These are phyloP conservation scores for Lentinula aciculospora DNA, from an alignment of 768 basidiomycete genomes.

Conservation along the genomic window DNA sequence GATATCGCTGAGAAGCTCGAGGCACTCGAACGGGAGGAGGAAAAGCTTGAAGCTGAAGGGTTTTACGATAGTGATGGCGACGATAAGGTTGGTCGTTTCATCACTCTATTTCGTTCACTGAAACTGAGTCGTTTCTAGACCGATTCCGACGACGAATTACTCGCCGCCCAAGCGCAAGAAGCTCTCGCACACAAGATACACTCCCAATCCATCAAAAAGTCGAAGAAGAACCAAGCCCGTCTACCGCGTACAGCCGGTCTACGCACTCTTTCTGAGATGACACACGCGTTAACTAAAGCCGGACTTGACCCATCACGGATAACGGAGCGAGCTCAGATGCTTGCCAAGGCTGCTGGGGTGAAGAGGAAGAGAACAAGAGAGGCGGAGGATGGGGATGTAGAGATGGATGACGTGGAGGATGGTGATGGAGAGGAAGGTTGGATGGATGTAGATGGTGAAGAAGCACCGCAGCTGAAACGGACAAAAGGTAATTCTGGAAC, in stretches of 20 bases:
- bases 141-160: constrained; percentile 74
- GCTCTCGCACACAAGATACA: constrained; percentile 62
- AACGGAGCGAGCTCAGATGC: constrained; percentile 78
- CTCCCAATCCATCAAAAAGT: constrained; percentile 78
- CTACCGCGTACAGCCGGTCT: constrained; percentile 72
- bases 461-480: constrained; percentile 49
- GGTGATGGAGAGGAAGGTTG: constrained; percentile 36
- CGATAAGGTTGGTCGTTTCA: constrained; percentile 57
- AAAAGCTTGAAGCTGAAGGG: constrained; percentile 87
- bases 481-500: constrained; percentile 58
- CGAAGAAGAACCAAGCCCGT: constrained; percentile 77
- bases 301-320: constrained; percentile 87
- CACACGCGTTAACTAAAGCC: constrained; percentile 74
- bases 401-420: constrained; percentile 46
- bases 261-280: constrained; percentile 72
- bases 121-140: constrained; percentile 27
- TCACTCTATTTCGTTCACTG: neutral
- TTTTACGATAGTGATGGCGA: constrained; percentile 85
- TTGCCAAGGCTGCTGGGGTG: constrained; percentile 67
- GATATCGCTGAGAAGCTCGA: constrained; percentile 97
- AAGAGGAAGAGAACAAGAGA: constrained; percentile 66
- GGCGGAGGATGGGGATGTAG: constrained; percentile 48
- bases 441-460: constrained; percentile 52
- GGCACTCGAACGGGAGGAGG: constrained; percentile 95
- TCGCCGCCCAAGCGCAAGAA: constrained; percentile 55